Evolutionary conservation across 805 yeast genomes (phyloP).

Genomic region (Huiozyma naganishii): DNA sequence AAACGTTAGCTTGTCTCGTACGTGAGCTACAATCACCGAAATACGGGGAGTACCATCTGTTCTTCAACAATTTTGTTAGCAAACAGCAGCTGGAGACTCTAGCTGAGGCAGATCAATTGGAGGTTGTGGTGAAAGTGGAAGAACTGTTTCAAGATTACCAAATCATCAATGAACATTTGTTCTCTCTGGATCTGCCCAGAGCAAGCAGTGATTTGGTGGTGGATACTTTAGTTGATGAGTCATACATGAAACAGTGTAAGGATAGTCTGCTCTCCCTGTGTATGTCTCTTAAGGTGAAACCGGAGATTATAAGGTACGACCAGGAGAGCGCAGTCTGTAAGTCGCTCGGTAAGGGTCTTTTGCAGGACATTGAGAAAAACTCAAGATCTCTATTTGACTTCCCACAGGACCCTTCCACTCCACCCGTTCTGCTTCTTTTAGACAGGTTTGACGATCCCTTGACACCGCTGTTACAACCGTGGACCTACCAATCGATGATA

Average conservation of each 20-base stretch:
- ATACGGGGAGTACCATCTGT: constrained; percentile 67
- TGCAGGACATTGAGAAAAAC: constrained; percentile 44
- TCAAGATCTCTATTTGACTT: constrained; percentile 59
- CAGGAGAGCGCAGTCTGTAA: constrained; percentile 52
- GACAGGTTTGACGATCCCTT: constrained; percentile 88
- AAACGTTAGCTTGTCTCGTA: constrained; percentile 46
- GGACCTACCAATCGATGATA: constrained; percentile 98
- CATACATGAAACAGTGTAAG: constrained; percentile 15
- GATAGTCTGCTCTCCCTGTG: constrained; percentile 21
- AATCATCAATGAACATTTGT: constrained; percentile 61
- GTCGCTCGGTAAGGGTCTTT: constrained; percentile 58
- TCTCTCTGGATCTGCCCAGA: constrained; percentile 31
- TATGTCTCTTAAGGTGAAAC: constrained; percentile 64
- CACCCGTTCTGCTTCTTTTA: constrained; percentile 63
- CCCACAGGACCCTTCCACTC: constrained; percentile 31
- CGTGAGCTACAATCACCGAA: constrained; percentile 70
- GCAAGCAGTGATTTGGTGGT: constrained; percentile 16
- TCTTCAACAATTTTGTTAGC: constrained; percentile 62
- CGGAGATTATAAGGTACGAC: constrained; percentile 64
- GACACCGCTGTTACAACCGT: constrained; percentile 85
- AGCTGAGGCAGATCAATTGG: constrained; percentile 86
- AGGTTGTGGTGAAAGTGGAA: constrained; percentile 61
- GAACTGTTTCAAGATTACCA: constrained; percentile 81
- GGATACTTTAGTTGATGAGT: constrained; percentile 21
- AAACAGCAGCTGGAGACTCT: constrained; percentile 74